Evolutionary conservation across 768 basidiomycete genomes (phyloP), one percentile per base, ranked within the genome.

Genomic region (Lactarius hatsudake): DNA sequence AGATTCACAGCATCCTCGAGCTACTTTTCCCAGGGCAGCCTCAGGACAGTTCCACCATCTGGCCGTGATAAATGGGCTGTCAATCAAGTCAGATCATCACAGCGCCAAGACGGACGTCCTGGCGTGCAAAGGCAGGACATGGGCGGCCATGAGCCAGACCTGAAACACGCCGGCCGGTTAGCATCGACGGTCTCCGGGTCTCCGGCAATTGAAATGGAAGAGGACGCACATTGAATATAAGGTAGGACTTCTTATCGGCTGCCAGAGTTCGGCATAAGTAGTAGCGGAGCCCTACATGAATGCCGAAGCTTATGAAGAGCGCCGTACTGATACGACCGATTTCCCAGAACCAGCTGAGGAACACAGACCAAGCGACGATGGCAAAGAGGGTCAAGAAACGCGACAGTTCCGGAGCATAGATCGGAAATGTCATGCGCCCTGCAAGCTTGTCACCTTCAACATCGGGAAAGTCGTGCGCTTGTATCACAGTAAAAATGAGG

Each of bases 381-480:
- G 69, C 66, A 34, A 73, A 28, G 20, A 73, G 55, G 2, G 69
- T 73, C 45, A 71, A 53, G 7, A 66, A 5, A 20, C 73, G 63
- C 32, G 73, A 73, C 15, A 67, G 34, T 4, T 62, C 55, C 7
- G 73, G 73, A 13, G 68, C 68, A 43, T 69, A 69, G 13, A 72
- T 74, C 5, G 72, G 72, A 54, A 74, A 70, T 1, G 73, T 74
- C 61, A 59, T 64, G 38, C 73, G 73, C 6, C 73, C 66, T 10
- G 57, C 63, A 0, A 55, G 60, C 51, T 57, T 64, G 63, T 74
- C 73, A 12, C 73, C 73, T 51, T 69, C 71, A 26, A 72, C 72
- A 64, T 74, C 73, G 12, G 67, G 64, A 63, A 74, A 73, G 67
- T 74, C 73, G 53, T 74, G 73, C 1, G 65, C 64, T 38, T 71